Evolutionary conservation across 805 yeast genomes (phyloP).

Genomic region (Saccharomycopsis guyanensis): DNA sequence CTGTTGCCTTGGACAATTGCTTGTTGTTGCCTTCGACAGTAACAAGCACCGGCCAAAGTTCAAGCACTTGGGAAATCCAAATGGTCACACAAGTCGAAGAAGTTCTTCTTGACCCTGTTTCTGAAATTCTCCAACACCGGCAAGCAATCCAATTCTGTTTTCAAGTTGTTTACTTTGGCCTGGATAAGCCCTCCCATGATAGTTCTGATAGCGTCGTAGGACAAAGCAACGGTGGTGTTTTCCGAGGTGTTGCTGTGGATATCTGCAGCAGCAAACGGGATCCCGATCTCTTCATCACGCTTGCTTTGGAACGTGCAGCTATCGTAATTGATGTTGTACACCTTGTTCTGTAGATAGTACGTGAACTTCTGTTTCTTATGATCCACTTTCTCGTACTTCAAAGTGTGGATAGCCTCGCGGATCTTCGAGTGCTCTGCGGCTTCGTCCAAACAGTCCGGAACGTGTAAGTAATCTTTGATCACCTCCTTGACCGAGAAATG

Average conservation of each 20-base stretch:
- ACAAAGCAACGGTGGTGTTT: neutral
- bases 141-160: slow-evolving; percentile 10
- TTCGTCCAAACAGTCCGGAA: slow-evolving; percentile 10
- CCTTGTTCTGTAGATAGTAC: slow-evolving; percentile 13
- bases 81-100: slow-evolving; percentile 18
- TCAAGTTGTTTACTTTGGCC: slow-evolving; percentile 11
- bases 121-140: slow-evolving; percentile 15
- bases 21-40: no score
- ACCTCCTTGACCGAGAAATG: slow-evolving; percentile 1
- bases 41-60: no score
- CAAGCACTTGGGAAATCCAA: slow-evolving; percentile 21
- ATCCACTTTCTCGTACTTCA: neutral
- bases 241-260: slow-evolving; percentile 2
- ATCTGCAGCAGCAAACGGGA: slow-evolving; percentile 15
- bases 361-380: slow-evolving; percentile 5
- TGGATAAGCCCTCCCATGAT: slow-evolving; percentile 16
- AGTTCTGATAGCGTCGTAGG: slow-evolving; percentile 14
- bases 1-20: no score
- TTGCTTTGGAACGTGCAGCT: slow-evolving; percentile 7
- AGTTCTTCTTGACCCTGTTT: slow-evolving; percentile 18
- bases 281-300: slow-evolving; percentile 10
- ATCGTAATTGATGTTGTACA: slow-evolving; percentile 3
- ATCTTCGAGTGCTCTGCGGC: slow-evolving; percentile 10
- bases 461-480: slow-evolving; percentile 7
- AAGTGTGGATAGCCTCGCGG: slow-evolving; percentile 4